Percentiles rank a stretch among this genome's conserved stretches.
These are phyloP conservation scores for Collybia mongolica DNA, from an alignment of 768 basidiomycete species.

Conservation along the genomic window DNA sequence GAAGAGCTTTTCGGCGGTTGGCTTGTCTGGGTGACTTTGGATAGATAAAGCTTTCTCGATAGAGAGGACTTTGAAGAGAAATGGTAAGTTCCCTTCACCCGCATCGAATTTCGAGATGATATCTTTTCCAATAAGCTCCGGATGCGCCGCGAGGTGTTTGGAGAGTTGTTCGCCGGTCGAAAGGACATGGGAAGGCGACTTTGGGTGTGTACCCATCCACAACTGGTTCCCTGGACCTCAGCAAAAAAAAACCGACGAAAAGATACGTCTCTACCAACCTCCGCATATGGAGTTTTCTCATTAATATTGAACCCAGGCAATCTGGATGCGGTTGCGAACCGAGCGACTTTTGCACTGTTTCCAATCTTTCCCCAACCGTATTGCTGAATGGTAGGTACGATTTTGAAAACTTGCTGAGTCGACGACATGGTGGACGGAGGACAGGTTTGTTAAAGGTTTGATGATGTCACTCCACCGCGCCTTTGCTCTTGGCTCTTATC, in stretches of 20 bases:
- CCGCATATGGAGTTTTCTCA: constrained; percentile 81
- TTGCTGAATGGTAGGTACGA: constrained; percentile 79
- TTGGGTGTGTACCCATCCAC: constrained; percentile 99
- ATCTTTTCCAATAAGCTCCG: constrained; percentile 62
- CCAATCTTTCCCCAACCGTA: constrained; percentile 97
- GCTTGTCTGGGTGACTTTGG: constrained; percentile 90
- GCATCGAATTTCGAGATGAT: constrained; percentile 58
- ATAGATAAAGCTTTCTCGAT: constrained; percentile 90
- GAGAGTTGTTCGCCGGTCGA: constrained; percentile 43
- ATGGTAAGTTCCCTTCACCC: constrained; percentile 72
- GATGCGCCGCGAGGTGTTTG: constrained; percentile 62
- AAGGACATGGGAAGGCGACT: constrained; percentile 44
- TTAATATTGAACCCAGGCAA: constrained; percentile 69
- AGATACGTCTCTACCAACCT: constrained; percentile 39
- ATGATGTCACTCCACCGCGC: too few relatives aligned
- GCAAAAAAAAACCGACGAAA: too few relatives aligned
- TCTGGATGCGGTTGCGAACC: constrained; percentile 63
- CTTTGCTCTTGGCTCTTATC: too few relatives aligned
- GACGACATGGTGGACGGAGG: too few relatives aligned
- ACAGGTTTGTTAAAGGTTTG: too few relatives aligned
- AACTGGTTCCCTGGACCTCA: constrained; percentile 48
- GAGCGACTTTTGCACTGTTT: constrained; percentile 79
- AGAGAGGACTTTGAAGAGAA: constrained; percentile 89
- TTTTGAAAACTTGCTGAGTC: constrained; percentile 59
- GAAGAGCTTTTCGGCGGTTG: constrained; percentile 70